These are phyloP conservation scores for Rhizopogon sp. DNA, from an alignment of 768 basidiomycete genomes.

Conservation along the genomic window DNA sequence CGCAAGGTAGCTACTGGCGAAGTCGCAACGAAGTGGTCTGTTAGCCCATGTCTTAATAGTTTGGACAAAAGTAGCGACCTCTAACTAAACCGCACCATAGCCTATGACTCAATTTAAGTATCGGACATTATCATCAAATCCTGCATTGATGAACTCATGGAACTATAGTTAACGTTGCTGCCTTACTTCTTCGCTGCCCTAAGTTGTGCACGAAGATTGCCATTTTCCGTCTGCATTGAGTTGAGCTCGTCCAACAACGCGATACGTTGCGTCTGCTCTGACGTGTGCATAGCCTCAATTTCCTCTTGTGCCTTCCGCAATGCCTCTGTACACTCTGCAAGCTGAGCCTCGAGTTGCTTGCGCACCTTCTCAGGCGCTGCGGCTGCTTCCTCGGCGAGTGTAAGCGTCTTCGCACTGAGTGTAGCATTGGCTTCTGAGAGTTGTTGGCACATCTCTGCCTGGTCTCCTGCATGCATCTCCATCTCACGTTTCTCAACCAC, in stretches of 20 bases:
- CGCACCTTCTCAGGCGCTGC: slow-evolving; percentile 40
- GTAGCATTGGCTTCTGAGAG: slow-evolving; percentile 76
- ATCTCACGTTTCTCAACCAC: slow-evolving; percentile 60
- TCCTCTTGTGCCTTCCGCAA: slow-evolving; percentile 66
- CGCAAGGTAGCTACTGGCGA: too few relatives aligned
- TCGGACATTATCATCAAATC: too few relatives aligned
- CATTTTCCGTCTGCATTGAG: slow-evolving; percentile 75
- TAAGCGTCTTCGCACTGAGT: slow-evolving; percentile 66
- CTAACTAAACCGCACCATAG: too few relatives aligned
- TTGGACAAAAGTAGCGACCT: too few relatives aligned
- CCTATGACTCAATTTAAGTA: too few relatives aligned
- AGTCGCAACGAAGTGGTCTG: too few relatives aligned
- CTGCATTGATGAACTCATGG: too few relatives aligned
- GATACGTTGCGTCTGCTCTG: slow-evolving; percentile 78
- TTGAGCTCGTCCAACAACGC: slow-evolving; percentile 88
- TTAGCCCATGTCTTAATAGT: too few relatives aligned
- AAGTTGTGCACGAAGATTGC: slow-evolving; percentile 62
- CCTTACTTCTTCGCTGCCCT: slow-evolving; percentile 40
- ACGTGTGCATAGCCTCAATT: slow-evolving; percentile 57
- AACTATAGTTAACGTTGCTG: too few relatives aligned
- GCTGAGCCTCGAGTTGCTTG: slow-evolving; percentile 59
- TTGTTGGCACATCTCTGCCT: slow-evolving; percentile 68
- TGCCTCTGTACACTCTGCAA: slow-evolving; percentile 55
- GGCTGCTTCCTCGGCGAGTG: slow-evolving; percentile 35
- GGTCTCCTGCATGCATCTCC: slow-evolving; percentile 64